Evolutionary conservation across 768 basidiomycete species (phyloP), one percentile per base, ranked within the genome.

Genomic region (Lentinula sp.): DNA sequence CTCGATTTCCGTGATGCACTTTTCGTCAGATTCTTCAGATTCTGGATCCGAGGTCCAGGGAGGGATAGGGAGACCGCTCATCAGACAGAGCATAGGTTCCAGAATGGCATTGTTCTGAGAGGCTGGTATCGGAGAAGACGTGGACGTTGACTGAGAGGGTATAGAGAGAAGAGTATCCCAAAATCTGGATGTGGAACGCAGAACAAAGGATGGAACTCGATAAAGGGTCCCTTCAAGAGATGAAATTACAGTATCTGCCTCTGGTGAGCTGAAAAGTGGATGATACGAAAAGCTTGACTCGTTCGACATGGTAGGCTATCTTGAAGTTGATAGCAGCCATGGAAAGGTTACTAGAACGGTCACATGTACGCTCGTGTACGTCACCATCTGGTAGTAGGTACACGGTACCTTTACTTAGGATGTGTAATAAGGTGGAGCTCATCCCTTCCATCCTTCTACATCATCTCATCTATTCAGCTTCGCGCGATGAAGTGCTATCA

Each of bases 141-240:
- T 4, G 37, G 45, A 31, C 7, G 45, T 1, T 46, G 58, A 11
- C 28, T 63, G 50, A 15, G 63, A 60, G 1, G 28, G 4, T 21
- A 62, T 16, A 70, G 67, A 11, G 67, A 59, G 39, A 74, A 72
- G 71, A 39, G 70, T 68, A 39, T 66, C 65, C 62, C 82, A 74
- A 16, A 81, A 69, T 1, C 75, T 65, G 11, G 78, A 82, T 4
- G 77, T 75, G 61, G 69, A 75, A 39, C 72, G 71, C 40, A 84
- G 64, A 39, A 78, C 73, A 48, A 76, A 61, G 49, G 73, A 76
- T 65, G 78, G 75, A 39, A 83, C 70, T 37, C 74, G 76, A 65
- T 83, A 83, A 8, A 71, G 64, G 2, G 74, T 71, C 8, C 72
- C 74, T 59, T 83, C 80, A 1, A 70, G 65, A 7, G 78, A 75